phyloP scores from a whole-genome alignment of 2,329 filamentous ascomycete genomes.

The Thielaviopsis cerberus region DNA sequence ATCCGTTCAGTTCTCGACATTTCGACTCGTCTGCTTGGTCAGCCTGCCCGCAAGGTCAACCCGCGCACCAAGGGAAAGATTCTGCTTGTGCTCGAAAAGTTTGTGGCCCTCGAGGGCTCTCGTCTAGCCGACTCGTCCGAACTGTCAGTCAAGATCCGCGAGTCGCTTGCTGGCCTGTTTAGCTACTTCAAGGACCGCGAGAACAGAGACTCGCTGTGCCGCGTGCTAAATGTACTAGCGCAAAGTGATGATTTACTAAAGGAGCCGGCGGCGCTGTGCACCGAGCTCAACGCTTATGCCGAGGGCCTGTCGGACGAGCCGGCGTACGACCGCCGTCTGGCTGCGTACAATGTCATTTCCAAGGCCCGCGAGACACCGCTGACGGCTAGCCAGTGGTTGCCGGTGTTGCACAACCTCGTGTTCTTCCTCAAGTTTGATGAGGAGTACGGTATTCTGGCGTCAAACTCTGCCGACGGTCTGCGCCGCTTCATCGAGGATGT shows the following conservation, averaged over 20 bases:
- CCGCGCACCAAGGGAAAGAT: constrained; percentile 69
- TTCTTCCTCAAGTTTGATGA: constrained; percentile 74
- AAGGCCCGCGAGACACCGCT: constrained; percentile 39
- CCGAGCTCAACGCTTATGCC: constrained; percentile 64
- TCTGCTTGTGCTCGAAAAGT: constrained; percentile 61
- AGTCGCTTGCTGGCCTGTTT: constrained; percentile 63
- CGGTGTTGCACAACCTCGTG: constrained; percentile 73
- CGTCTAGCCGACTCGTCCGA: constrained; percentile 11
- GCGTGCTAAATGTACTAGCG: constrained; percentile 54
- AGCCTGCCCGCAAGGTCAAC: constrained; percentile 67
- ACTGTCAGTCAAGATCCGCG: constrained; percentile 19
- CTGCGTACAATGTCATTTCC: constrained; percentile 57
- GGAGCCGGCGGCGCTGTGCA: constrained; percentile 51
- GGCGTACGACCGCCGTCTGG: constrained; percentile 66
- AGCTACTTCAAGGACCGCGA: constrained; percentile 72
- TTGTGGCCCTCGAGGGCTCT: constrained; percentile 47
- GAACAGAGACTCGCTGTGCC: constrained; percentile 56
- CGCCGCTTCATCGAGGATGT: constrained; percentile 57
- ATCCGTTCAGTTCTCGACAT: constrained; percentile 64
- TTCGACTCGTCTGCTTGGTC: constrained; percentile 61
- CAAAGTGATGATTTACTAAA: constrained; percentile 39
- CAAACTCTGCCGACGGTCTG: constrained; percentile 64
- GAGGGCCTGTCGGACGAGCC: constrained; percentile 59
- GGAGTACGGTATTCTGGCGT: constrained; percentile 64
- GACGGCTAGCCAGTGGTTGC: constrained; percentile 61